A percentile compares a stretch with the other conserved stretches of the same genome.
phyloP scores from a whole-genome alignment of 768 basidiomycete genomes.

The Mrakia hoshinonis region DNA sequence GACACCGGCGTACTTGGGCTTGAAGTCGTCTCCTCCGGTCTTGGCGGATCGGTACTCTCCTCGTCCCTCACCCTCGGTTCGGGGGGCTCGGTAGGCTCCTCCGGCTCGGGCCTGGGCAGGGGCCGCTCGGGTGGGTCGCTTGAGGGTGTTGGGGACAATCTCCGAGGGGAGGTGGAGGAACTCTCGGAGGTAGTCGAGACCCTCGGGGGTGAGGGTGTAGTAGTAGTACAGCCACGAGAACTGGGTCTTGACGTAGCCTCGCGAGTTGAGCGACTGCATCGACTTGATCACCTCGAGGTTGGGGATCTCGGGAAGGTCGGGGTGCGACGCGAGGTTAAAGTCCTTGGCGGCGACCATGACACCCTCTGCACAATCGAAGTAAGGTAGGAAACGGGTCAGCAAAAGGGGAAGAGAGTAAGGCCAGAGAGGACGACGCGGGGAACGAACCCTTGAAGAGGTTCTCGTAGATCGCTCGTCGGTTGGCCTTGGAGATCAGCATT shows the following conservation, averaged over 20 bases:
- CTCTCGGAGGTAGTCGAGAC: slow-evolving; percentile 91
- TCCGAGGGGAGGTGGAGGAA: slow-evolving; percentile 82
- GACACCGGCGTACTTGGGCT: slow-evolving; percentile 23
- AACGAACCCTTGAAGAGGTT: slow-evolving; percentile 95
- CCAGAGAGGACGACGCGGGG: neutral
- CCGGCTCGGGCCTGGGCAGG: slow-evolving; percentile 61
- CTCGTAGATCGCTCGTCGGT: slow-evolving; percentile 94
- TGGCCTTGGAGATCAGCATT: slow-evolving; percentile 95
- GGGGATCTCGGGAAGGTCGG: slow-evolving; percentile 59
- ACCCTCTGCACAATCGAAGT: slow-evolving; percentile 57
- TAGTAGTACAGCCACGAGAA: slow-evolving; percentile 99
- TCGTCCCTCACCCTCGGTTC: slow-evolving; percentile 58
- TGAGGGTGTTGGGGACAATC: slow-evolving; percentile 95
- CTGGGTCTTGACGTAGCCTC: slow-evolving; percentile 92
- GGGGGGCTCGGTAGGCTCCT: slow-evolving; percentile 70
- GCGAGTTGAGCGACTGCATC: slow-evolving; percentile 58
- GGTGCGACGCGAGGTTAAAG: slow-evolving; percentile 93
- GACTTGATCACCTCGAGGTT: slow-evolving; percentile 67
- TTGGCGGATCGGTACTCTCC: slow-evolving; percentile 71
- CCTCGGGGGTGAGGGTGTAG: slow-evolving; percentile 92
- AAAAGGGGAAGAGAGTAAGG: neutral
- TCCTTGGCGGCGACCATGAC: slow-evolving; percentile 99
- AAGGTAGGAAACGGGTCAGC: neutral
- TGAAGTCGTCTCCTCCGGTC: slow-evolving; percentile 33
- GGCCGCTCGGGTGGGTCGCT: slow-evolving; percentile 76